Conservation (phyloP, 2,329 filamentous ascomycete genomes). For the Exophiala calicioides region DNA sequence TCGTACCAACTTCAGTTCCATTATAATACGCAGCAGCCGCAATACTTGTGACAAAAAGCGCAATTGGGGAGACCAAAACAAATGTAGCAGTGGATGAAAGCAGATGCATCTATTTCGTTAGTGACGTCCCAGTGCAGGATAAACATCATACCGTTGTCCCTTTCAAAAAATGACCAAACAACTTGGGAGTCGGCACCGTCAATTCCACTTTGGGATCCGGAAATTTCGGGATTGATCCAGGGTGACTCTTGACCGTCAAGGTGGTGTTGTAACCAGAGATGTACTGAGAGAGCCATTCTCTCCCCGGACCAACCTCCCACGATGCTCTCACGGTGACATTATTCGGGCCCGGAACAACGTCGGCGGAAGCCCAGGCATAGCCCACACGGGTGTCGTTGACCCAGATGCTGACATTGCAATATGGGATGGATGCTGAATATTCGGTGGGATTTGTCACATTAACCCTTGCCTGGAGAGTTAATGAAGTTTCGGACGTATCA, state of each 20-base stretch:
- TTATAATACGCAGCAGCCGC: conserved; percentile 87
- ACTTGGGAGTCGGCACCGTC: conserved; percentile 63
- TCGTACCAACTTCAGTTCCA: conserved; percentile 72
- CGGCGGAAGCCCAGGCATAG: conserved; percentile 63
- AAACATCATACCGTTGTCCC: conserved; percentile 64
- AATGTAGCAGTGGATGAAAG: conserved; percentile 85
- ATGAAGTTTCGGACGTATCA: conserved; percentile 69
- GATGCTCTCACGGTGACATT: conserved; percentile 66
- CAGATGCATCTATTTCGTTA: conserved; percentile 64
- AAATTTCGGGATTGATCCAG: conserved; percentile 70
- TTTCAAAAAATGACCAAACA: conserved; percentile 69
- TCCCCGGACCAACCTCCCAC: conserved; percentile 74
- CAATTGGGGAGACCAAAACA: conserved; percentile 77
- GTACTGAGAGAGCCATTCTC: conserved; percentile 78
- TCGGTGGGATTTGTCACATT: conserved; percentile 89
- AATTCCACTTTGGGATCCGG: conserved; percentile 73
- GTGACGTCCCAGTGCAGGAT: conserved; percentile 26
- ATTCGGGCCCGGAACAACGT: conserved; percentile 72
- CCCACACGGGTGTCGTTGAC: conserved; percentile 74
- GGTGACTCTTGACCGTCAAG: conserved; percentile 71
- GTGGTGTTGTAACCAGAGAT: conserved; percentile 85
- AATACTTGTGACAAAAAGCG: conserved; percentile 73
- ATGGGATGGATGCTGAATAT: conserved; percentile 82
- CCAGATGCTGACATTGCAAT: conserved; percentile 72
- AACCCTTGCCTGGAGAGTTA: conserved; percentile 70